Percentiles rank a stretch among this genome's conserved stretches.
phyloP scores from a whole-genome alignment of 2,329 filamentous ascomycete genomes.

The Xylaria sp. region DNA sequence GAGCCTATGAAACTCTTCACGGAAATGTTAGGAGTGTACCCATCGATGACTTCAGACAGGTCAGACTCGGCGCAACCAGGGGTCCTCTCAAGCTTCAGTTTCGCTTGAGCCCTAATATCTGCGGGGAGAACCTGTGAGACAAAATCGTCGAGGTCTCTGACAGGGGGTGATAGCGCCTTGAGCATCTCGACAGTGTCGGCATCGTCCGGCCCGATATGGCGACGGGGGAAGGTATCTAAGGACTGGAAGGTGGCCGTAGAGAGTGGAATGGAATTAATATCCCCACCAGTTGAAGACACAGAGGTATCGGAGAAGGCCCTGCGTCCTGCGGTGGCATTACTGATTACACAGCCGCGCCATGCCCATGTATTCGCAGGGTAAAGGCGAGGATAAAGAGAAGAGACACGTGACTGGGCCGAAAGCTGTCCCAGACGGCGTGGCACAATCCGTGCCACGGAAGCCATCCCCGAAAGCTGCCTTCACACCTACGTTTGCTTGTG shows the following conservation, averaged over 20 bases:
- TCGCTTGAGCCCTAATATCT: conserved; percentile 73
- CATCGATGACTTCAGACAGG: conserved; percentile 54
- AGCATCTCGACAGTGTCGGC: conserved; percentile 79
- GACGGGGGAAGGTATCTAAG: conserved; percentile 73
- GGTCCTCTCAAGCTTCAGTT: conserved; percentile 60
- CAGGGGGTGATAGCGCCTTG: conserved; percentile 75
- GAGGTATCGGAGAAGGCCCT: conserved; percentile 28
- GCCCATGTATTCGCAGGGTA: conserved; percentile 28
- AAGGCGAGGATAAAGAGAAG: conserved; percentile 28
- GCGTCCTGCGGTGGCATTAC: conserved; percentile 11
- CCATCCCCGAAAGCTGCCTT: conserved; percentile 30
- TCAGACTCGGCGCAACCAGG: conserved; percentile 61
- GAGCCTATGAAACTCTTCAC: conserved; percentile 73
- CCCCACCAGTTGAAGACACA: conserved; percentile 13
- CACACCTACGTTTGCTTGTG: neutral
- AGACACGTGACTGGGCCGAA: conserved; percentile 35
- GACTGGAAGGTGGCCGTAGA: conserved; percentile 35
- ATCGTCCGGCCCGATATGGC: conserved; percentile 85
- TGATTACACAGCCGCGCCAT: conserved; percentile 31
- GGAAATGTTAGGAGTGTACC: conserved; percentile 39
- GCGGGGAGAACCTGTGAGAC: conserved; percentile 81
- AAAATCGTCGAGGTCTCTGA: conserved; percentile 77
- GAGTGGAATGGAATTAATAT: conserved; percentile 33
- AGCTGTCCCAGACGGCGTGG: conserved; percentile 41
- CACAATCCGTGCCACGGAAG: conserved; percentile 34